Evolutionary conservation across 345 rosid species (phyloP).

Genomic region (Moricandia moricandioides): DNA sequence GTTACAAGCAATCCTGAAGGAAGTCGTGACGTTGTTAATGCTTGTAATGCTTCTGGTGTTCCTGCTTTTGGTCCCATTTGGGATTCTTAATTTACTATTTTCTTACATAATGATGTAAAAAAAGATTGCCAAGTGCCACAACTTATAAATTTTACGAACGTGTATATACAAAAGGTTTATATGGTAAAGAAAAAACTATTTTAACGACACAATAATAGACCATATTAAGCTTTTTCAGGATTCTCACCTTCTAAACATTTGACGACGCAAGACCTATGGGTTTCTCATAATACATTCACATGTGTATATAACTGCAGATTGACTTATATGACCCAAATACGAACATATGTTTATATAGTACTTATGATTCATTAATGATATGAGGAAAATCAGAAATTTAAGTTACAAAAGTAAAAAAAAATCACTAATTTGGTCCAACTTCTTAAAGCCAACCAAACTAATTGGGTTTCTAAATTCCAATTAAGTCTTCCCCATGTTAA

Average conservation of each 20-base stretch:
- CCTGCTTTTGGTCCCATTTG: slow-evolving; percentile 88
- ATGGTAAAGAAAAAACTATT: too few species aligned
- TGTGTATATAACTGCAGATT: neutral
- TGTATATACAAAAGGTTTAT: too few species aligned
- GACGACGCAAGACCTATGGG: neutral
- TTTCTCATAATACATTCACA: neutral
- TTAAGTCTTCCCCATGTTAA: neutral
- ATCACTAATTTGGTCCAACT: too few species aligned
- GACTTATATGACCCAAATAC: neutral
- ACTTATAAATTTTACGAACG: neutral
- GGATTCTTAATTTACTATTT: slow-evolving; percentile 53
- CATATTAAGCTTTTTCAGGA: too few species aligned
- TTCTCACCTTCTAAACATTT: too few species aligned
- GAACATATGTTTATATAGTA: neutral
- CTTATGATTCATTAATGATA: neutral
- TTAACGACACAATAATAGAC: too few species aligned
- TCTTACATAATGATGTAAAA: neutral
- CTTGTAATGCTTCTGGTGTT: slow-evolving; percentile 59
- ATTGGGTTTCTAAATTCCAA: neutral
- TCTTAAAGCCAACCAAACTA: too few species aligned
- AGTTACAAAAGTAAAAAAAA: too few species aligned
- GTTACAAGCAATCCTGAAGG: slow-evolving; percentile 91
- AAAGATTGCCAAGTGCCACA: neutral
- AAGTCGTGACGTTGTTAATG: slow-evolving; percentile 69
- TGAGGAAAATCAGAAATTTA: neutral